Evolutionary conservation across 805 yeast species (phyloP), one percentile per base, ranked within the genome.

Genomic region (Wickerhamiella azyma): DNA sequence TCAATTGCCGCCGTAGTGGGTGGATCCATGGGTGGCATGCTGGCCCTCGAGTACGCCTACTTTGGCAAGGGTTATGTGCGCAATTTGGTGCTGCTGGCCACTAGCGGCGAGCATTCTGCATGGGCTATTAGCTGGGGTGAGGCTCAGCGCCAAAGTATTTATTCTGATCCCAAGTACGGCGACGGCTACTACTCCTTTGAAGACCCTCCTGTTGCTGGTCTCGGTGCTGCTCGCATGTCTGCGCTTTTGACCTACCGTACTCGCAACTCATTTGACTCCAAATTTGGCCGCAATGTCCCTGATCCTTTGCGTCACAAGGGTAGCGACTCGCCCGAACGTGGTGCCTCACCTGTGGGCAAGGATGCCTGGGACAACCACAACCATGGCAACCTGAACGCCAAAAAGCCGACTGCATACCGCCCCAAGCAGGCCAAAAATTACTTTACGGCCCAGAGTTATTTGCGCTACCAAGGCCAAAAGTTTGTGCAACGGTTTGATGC

Each of bases 41-140:
- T 86, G 39, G 85, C 88, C 0, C 66, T 92, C 55, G 98, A 92
- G 61, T 92, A 85, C 74, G 76, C 86, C 2, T 85, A 74, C 59
- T 79, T 76, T 46, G 81, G 81, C 3, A 60, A 68, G 1, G 72
- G 70, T 2, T 92, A 75, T 59, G 94, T 92, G 29, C 72, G 72
- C 49, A 68, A 74, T 37, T 68, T 83, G 18, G 79, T 89, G 11
- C 89, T 96, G 0, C 65, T 89, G 45, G 98, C 98, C 1, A 89
- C 97, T 0, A 78, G 94, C 21, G 96, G 97, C 0, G 71, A 94
- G 58, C 94, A 88, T 38, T 81, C 94, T 2, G 98, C 98, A 0
- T 92, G 98, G 98, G 92, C 97, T 54, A 92, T 92, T 36, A 84
- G 95, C 3, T 92, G 98, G 98, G 89, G 94, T 46, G 98, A 92